A percentile compares a stretch with the other conserved stretches of the same genome.
Evolutionary conservation across 2,329 filamentous ascomycete species (phyloP).

Genomic region (Bimuria novae-zelandiae): DNA sequence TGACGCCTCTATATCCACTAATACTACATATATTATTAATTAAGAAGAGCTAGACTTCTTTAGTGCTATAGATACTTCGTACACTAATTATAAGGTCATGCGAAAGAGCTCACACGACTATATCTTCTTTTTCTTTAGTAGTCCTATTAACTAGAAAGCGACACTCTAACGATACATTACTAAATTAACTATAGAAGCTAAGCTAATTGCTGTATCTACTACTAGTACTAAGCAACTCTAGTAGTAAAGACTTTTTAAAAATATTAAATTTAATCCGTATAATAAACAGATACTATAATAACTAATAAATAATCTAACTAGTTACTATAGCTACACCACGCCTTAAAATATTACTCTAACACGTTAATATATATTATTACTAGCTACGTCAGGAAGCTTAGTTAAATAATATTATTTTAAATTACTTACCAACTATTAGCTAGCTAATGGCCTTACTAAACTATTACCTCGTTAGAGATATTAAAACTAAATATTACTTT

Average conservation of each 20-base stretch:
- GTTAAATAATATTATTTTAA: background rate
- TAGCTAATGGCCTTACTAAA: background rate
- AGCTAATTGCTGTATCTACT: conserved; percentile 17
- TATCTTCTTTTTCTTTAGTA: conserved; percentile 22
- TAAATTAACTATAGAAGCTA: conserved; percentile 24
- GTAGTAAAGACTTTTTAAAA: conserved; percentile 20
- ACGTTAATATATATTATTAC: background rate
- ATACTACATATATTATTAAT: conserved; percentile 11
- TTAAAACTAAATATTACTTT: no score
- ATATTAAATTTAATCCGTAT: conserved; percentile 14
- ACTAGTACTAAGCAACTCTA: conserved; percentile 7
- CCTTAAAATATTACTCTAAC: background rate
- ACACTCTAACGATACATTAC: conserved; percentile 14
- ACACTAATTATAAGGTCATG: conserved; percentile 17
- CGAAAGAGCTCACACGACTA: conserved; percentile 23
- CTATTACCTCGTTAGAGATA: background rate
- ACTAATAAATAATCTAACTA: conserved; percentile 11
- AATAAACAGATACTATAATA: conserved; percentile 10
- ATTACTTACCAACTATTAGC: background rate
- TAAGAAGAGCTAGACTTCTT: conserved; percentile 18
- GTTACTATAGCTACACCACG: background rate
- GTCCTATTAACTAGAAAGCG: conserved; percentile 17
- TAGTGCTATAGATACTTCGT: conserved; percentile 3
- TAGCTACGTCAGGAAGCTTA: background rate
- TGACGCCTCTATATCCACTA: conserved; percentile 9